These are phyloP conservation scores for Gamarada debralockiae DNA, from an alignment of 495 filamentous ascomycete species.

Conservation along the genomic window DNA sequence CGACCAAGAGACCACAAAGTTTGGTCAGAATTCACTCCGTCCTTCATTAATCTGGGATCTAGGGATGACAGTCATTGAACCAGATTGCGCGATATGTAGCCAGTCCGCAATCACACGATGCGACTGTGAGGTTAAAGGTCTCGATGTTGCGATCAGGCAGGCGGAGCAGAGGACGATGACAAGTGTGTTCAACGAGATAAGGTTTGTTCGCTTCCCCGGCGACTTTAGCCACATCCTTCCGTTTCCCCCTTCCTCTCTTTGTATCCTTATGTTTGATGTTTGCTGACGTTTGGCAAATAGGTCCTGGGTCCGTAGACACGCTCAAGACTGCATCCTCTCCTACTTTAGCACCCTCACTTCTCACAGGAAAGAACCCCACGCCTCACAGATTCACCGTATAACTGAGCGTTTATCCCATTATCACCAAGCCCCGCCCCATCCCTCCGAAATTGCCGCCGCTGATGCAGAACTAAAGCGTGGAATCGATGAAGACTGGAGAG, in stretches of 20 bases:
- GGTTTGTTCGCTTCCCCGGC: conserved; percentile 46
- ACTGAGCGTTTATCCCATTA: conserved; percentile 54
- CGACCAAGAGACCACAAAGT: too few relatives aligned
- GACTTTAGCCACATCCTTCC: conserved; percentile 16
- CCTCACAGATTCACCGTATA: conserved; percentile 51
- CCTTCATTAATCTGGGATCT: too few relatives aligned
- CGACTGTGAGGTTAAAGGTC: conserved; percentile 65
- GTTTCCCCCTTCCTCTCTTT: neutral
- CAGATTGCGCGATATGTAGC: conserved; percentile 69
- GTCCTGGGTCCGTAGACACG: conserved; percentile 63
- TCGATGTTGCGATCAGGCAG: conserved; percentile 62
- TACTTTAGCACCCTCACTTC: conserved; percentile 60
- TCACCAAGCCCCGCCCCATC: conserved; percentile 49
- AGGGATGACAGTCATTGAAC: too few relatives aligned
- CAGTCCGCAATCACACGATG: conserved; percentile 57
- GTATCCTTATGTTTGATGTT: neutral
- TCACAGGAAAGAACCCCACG: conserved; percentile 54
- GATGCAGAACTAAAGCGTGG: conserved; percentile 59
- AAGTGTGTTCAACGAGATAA: conserved; percentile 57
- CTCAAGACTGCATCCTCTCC: conserved; percentile 64
- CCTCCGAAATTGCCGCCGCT: conserved; percentile 53
- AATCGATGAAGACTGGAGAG: conserved; percentile 71
- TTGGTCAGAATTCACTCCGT: too few relatives aligned
- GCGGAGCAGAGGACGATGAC: conserved; percentile 62
- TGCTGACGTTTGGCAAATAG: conserved; percentile 2